phyloP scores from a whole-genome alignment of 2,329 filamentous ascomycete species.

The Cladosporium sp. region DNA sequence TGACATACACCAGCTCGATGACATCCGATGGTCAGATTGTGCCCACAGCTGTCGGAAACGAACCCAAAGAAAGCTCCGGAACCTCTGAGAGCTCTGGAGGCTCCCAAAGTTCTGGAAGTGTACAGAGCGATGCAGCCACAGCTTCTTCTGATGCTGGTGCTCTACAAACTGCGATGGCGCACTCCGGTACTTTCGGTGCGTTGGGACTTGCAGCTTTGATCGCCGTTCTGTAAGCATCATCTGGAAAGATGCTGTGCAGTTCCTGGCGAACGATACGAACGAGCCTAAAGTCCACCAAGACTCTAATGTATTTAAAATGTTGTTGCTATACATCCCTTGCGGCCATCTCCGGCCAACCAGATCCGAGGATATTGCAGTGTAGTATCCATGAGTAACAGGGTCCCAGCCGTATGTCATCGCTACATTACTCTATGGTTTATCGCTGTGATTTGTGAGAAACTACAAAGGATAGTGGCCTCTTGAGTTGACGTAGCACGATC shows the following conservation, averaged over 20 bases:
- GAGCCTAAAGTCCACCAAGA: no score
- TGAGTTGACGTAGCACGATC: no score
- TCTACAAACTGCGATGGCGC: slow-evolving; percentile 10
- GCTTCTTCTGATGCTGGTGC: slow-evolving; percentile 7
- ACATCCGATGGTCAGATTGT: slow-evolving; percentile 26
- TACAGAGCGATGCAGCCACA: background rate
- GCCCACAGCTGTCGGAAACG: slow-evolving; percentile 15
- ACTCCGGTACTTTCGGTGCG: slow-evolving; percentile 1
- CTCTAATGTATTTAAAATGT: no score
- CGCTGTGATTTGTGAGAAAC: no score
- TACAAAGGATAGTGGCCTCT: no score
- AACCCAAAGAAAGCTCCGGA: background rate
- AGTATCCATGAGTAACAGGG: no score
- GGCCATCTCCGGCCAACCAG: no score
- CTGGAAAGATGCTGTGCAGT: background rate
- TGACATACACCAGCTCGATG: slow-evolving; percentile 12
- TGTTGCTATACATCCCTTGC: no score
- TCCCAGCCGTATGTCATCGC: no score
- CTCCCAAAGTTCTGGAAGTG: background rate
- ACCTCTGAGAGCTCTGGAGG: background rate
- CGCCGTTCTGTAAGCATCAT: background rate
- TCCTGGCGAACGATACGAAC: no score
- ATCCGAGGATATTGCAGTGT: no score
- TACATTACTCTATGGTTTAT: no score
- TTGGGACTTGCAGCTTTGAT: slow-evolving; percentile 10